Evolutionary conservation across 2,329 filamentous ascomycete species (phyloP).

Genomic region (Claviceps sorghi): DNA sequence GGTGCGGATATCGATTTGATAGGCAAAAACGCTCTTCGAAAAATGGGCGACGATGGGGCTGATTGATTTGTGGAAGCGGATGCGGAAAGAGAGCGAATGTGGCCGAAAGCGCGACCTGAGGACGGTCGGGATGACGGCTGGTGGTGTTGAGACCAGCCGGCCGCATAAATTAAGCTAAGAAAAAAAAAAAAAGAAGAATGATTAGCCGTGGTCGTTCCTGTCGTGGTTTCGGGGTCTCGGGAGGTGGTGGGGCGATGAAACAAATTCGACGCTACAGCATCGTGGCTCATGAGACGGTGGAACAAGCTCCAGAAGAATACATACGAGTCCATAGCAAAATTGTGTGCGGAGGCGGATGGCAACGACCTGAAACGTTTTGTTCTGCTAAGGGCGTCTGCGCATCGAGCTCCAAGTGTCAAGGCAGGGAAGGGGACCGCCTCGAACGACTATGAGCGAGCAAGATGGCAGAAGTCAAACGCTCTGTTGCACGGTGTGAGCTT

Average conservation of each 20-base stretch:
- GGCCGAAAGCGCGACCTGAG: slow-evolving; percentile 24
- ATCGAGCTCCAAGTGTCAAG: not conserved
- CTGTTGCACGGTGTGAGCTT: not conserved
- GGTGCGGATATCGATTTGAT: slow-evolving; percentile 23
- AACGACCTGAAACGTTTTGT: not conserved
- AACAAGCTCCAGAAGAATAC: not conserved
- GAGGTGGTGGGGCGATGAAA: not conserved
- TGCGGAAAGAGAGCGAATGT: slow-evolving; percentile 39
- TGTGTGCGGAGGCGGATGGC: not conserved
- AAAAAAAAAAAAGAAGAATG: too few relatives aligned
- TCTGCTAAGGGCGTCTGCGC: not conserved
- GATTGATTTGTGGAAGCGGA: slow-evolving; percentile 27
- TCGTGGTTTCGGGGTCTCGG: not conserved
- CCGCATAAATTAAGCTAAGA: slow-evolving; percentile 37
- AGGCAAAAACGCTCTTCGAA: slow-evolving; percentile 18
- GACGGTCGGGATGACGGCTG: slow-evolving; percentile 11
- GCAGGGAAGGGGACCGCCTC: not conserved
- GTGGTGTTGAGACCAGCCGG: slow-evolving; percentile 35
- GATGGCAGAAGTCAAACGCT: not conserved
- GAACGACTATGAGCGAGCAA: not conserved
- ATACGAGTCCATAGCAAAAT: not conserved
- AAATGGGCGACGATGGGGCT: slow-evolving; percentile 19
- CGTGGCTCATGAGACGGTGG: not conserved
- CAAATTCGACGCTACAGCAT: not conserved
- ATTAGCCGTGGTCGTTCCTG: slow-evolving; percentile 8